phyloP scores from a whole-genome alignment of 805 yeast species.

The Wickerhamiella kurtzmanii region DNA sequence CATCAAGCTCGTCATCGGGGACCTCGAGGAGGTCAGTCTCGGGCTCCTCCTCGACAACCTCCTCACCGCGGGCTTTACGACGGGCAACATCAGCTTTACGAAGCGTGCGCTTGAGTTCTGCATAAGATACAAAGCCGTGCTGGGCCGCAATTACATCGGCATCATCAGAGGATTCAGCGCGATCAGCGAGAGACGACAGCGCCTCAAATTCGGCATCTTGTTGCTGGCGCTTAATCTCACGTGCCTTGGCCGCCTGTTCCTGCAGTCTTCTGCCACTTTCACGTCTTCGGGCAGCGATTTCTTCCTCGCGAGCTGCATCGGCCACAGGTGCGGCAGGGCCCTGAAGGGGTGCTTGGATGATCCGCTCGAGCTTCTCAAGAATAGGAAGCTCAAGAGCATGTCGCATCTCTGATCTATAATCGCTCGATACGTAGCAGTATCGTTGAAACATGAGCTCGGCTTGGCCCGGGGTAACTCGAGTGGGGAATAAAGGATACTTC shows the following conservation, averaged over 20 bases:
- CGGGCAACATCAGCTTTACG: constrained; percentile 11
- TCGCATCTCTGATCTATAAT: constrained; percentile 53
- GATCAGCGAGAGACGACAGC: constrained; percentile 43
- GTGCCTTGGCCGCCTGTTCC: constrained; percentile 77
- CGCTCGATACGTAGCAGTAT: constrained; percentile 60
- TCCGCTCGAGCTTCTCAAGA: constrained; percentile 56
- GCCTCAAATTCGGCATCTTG: constrained; percentile 63
- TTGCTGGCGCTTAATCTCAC: constrained; percentile 76
- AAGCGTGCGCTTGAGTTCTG: constrained; percentile 52
- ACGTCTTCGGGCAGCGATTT: constrained; percentile 63
- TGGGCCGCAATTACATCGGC: constrained; percentile 59
- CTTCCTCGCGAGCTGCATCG: constrained; percentile 72
- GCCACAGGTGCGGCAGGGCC: constrained; percentile 30
- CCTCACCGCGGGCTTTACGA: constrained; percentile 34
- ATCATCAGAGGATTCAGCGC: constrained; percentile 52
- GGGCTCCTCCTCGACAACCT: constrained; percentile 33
- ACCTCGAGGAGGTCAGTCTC: constrained; percentile 56
- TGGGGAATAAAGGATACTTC: constrained; percentile 87
- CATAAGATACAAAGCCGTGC: constrained; percentile 33
- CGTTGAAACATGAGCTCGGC: constrained; percentile 56
- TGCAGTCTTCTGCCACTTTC: constrained; percentile 83
- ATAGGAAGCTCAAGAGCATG: constrained; percentile 44
- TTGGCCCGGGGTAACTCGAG: constrained; percentile 50
- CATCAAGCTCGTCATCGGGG: constrained; percentile 72
- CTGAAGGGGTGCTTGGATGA: constrained; percentile 64